Evolutionary conservation across 108 stramenopile genomes (phyloP), one percentile per base, ranked within the genome.

Genomic region (Skeletonema marinoi): DNA sequence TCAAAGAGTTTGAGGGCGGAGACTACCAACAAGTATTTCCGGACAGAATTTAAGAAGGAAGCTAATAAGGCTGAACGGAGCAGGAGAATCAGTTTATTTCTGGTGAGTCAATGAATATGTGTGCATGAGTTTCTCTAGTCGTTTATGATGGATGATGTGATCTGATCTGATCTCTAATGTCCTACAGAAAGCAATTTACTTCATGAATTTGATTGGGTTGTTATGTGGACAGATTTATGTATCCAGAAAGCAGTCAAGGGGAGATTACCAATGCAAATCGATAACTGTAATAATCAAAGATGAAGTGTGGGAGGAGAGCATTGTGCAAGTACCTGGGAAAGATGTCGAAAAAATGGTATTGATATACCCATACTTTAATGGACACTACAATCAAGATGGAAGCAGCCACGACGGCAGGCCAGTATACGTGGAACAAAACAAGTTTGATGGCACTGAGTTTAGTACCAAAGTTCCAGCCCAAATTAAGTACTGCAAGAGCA

Each of bases 401-500:
- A 35, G 21, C 29, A 64, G 63, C 17, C 32, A 64, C 31, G 63
- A 35, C 25, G 35, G 35, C n/a, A 35, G 63, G 63, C 63, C 63
- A 1, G 32, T 64, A 8, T 64, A 64, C 11, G 38, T 35, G 10
- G 63, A 64, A 39, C 17, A 29, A 29, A 35, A 29, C 36, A 64
- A 64, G 63, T 64, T 64, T 39, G 63, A 64, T 32, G 17, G 10
- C 31, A 32, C 63, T 9, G 17, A n/a, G n/a, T 64, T 64, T 39
- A 19, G 38, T 17, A 10, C 33, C 17, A 60, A 39, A 21, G 19
- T 75, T 4, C n/a, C 32, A 6, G 74, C 74, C 9, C 16, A 75
- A 42, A 67, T 75, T 17, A 59, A 67, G 32, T 75, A 75, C 29
- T 75, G 74, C 32, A 21, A 38, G 17, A 25, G 41, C 9, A 31